Conservation (phyloP, 2,329 filamentous ascomycete genomes). For the Stemphylium beticola region DNA sequence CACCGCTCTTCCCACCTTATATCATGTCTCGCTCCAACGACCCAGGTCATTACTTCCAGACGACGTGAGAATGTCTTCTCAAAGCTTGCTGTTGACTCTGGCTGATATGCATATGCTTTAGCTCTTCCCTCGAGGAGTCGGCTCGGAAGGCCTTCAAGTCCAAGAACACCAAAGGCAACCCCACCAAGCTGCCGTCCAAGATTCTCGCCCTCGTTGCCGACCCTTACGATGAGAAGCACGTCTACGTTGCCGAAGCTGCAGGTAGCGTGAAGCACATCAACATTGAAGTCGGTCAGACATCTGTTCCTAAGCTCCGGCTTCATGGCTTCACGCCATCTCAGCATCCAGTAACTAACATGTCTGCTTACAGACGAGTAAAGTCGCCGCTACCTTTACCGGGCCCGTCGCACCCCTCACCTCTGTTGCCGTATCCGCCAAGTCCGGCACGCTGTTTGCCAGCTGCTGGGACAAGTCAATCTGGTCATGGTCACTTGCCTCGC, state of each 20-base stretch:
- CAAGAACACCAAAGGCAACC: constrained; percentile 84
- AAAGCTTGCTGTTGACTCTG: constrained; percentile 1
- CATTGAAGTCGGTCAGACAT: constrained; percentile 71
- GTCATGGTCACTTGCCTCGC: constrained; percentile 70
- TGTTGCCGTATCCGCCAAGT: constrained; percentile 37
- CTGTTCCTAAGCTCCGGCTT: constrained; percentile 11
- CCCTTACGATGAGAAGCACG: constrained; percentile 63
- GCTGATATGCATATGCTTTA: constrained; percentile 41
- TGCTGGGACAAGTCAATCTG: constrained; percentile 95
- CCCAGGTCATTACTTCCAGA: constrained; percentile 88
- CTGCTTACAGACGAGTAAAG: constrained; percentile 42
- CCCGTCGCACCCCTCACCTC: constrained; percentile 73
- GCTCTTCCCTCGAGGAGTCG: constrained; percentile 58
- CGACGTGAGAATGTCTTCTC: constrained; percentile 67
- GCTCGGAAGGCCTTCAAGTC: constrained; percentile 72
- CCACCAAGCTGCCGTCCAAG: constrained; percentile 83
- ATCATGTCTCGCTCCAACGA: constrained; percentile 58
- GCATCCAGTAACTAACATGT: constrained; percentile 17
- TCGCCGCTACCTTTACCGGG: constrained; percentile 66
- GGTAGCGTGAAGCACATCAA: constrained; percentile 77
- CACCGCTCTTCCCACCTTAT: constrained; percentile 20
- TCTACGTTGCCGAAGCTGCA: constrained; percentile 88
- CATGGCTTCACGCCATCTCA: not conserved
- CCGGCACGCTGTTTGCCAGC: constrained; percentile 75
- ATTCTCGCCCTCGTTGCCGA: constrained; percentile 76